These are phyloP conservation scores for Aspergillus awamori DNA, from an alignment of 2,329 filamentous ascomycete genomes.

Conservation along the genomic window DNA sequence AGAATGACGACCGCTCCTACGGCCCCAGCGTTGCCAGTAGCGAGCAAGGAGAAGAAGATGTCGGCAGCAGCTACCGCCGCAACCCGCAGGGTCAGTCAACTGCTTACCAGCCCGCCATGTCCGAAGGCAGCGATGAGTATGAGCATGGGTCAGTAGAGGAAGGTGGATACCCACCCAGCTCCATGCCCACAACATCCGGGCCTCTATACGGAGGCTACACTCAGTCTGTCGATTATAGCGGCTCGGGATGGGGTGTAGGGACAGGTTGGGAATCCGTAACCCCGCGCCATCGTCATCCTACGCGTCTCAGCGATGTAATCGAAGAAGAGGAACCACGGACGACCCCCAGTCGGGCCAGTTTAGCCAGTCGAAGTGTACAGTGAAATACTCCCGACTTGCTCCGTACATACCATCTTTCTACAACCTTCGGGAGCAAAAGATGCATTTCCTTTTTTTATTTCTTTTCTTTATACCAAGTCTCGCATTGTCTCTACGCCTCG, in stretches of 20 bases:
- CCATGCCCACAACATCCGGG: slow-evolving; percentile 29
- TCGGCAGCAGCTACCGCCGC: slow-evolving; percentile 64
- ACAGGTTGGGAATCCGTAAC: slow-evolving; percentile 76
- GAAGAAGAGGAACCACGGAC: slow-evolving; percentile 79
- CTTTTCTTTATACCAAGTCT: slow-evolving; percentile 5
- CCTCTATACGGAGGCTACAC: slow-evolving; percentile 34
- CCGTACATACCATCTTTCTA: slow-evolving; percentile 19
- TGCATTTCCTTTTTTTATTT: slow-evolving; percentile 7
- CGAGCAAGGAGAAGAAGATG: slow-evolving; percentile 71
- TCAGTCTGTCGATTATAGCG: slow-evolving; percentile 63
- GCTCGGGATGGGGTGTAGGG: slow-evolving; percentile 65
- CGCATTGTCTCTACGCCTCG: slow-evolving; percentile 6
- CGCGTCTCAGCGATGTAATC: slow-evolving; percentile 82
- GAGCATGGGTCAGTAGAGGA: slow-evolving; percentile 53
- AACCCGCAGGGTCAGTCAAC: slow-evolving; percentile 66
- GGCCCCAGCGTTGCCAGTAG: slow-evolving; percentile 55
- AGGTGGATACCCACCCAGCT: slow-evolving; percentile 29
- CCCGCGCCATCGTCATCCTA: slow-evolving; percentile 79
- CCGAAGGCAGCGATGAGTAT: slow-evolving; percentile 58
- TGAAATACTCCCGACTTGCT: slow-evolving; percentile 8
- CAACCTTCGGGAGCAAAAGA: slow-evolving; percentile 7
- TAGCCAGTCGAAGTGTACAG: slow-evolving; percentile 49
- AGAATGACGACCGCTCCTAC: slow-evolving; percentile 52
- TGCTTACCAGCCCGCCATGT: slow-evolving; percentile 54
- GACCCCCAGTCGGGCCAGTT: slow-evolving; percentile 61